phyloP scores from a whole-genome alignment of 148 eudicot genomes.

The Arbutus unedo region DNA sequence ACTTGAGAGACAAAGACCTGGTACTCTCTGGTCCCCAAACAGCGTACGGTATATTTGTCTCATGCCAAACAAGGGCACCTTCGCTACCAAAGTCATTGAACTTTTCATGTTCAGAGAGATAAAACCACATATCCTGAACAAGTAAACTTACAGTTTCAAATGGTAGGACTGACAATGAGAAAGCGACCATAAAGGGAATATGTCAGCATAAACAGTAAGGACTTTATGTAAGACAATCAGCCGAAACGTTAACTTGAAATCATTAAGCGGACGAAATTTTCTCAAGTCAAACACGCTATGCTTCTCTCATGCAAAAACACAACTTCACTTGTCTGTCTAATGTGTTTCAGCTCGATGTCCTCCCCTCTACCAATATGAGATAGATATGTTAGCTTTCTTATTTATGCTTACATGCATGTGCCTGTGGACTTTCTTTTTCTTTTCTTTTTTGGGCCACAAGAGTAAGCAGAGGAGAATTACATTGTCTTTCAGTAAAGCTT shows the following conservation, averaged over 20 bases:
- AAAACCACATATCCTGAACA: constrained; percentile 90
- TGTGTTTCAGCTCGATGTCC: not conserved
- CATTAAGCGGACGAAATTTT: not conserved
- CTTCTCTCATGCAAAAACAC: not conserved
- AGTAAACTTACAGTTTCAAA: not conserved
- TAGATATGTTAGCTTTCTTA: not conserved
- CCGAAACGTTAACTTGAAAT: not conserved
- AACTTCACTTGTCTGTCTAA: not conserved
- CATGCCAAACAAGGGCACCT: constrained; percentile 93
- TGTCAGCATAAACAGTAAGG: constrained; percentile 1
- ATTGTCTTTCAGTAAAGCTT: not conserved
- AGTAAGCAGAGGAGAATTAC: not conserved
- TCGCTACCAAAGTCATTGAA: constrained; percentile 80
- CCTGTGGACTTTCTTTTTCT: not conserved
- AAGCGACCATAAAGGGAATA: constrained; percentile 10
- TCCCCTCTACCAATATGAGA: not conserved
- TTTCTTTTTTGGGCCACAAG: not conserved
- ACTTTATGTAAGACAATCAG: not conserved
- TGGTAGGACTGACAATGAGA: constrained; percentile 8
- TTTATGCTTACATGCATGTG: not conserved
- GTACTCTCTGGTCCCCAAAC: constrained; percentile 88
- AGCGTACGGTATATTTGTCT: constrained; percentile 93
- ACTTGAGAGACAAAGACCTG: constrained; percentile 64
- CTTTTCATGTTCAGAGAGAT: constrained; percentile 73
- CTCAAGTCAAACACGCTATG: not conserved